Evolutionary conservation across 2,329 filamentous ascomycete genomes (phyloP).

Genomic region (Talaromyces piceae): DNA sequence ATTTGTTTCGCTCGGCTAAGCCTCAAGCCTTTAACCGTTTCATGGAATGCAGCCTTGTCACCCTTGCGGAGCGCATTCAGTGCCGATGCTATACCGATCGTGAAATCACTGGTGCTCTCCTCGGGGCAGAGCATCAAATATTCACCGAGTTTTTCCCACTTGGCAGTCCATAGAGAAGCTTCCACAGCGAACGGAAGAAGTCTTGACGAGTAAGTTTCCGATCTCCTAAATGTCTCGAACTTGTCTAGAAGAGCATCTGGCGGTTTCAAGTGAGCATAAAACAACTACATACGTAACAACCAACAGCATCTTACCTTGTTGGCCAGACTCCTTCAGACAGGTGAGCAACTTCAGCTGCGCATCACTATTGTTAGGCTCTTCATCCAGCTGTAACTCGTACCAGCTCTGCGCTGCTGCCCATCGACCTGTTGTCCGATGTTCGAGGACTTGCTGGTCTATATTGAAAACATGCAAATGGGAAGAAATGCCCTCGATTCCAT

Average conservation of each 20-base stretch:
- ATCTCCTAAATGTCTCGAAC: conserved; percentile 63
- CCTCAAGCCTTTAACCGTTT: conserved; percentile 57
- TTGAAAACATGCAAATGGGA: conserved; percentile 79
- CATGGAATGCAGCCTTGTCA: conserved; percentile 46
- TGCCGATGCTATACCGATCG: conserved; percentile 67
- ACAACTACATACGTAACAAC: not conserved
- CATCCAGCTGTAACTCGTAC: conserved; percentile 85
- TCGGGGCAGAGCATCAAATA: conserved; percentile 46
- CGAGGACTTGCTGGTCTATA: conserved; percentile 85
- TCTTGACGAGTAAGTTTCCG: conserved; percentile 48
- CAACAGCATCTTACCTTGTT: conserved; percentile 58
- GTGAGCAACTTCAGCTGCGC: conserved; percentile 76
- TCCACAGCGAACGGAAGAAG: conserved; percentile 81
- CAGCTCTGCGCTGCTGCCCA: conserved; percentile 96
- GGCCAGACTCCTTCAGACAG: conserved; percentile 90
- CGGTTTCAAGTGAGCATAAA: not conserved
- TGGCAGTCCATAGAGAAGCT: conserved; percentile 81
- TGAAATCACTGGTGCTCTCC: conserved; percentile 59
- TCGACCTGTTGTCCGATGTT: conserved; percentile 84
- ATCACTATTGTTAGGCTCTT: conserved; percentile 68
- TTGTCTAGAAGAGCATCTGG: conserved; percentile 78
- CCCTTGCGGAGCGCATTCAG: conserved; percentile 53
- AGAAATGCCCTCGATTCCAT: conserved; percentile 91
- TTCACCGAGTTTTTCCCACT: conserved; percentile 67
- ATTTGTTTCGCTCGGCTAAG: conserved; percentile 65